These are phyloP conservation scores for Gaultheria prostrata DNA, from an alignment of 148 eudicot genomes.

Conservation along the genomic window DNA sequence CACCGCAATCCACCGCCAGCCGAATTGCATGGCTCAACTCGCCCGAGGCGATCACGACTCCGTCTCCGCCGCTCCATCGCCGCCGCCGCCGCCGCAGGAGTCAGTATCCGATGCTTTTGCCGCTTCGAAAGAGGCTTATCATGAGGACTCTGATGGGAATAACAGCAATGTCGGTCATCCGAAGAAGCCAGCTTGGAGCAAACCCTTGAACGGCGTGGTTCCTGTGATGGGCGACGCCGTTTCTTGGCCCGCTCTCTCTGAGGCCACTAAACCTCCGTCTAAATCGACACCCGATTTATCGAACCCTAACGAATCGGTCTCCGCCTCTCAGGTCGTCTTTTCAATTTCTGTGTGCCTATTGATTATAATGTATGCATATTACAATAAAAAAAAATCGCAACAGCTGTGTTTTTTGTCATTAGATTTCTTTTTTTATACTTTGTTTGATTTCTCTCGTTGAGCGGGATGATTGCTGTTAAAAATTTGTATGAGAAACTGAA, in stretches of 20 bases:
- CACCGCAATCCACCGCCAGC: constrained; percentile 6
- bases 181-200: constrained; percentile 48
- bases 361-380: neutral
- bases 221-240: constrained; percentile 35
- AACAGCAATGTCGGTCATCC: constrained; percentile 30
- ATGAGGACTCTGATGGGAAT: constrained; percentile 19
- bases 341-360: neutral
- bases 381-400: neutral
- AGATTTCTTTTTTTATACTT: neutral
- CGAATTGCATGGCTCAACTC: constrained; percentile 36
- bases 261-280: constrained; percentile 31
- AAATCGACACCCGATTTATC: constrained; percentile 29
- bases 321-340: constrained; percentile 36
- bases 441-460: neutral
- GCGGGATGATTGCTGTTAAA: neutral
- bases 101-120: constrained; percentile 9
- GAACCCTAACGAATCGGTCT: constrained; percentile 26
- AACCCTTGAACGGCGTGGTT: constrained; percentile 26
- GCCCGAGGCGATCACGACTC: constrained; percentile 34
- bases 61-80: constrained; percentile 16
- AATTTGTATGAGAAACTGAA: neutral
- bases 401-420: too few species aligned
- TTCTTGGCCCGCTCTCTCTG: constrained; percentile 64
- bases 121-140: constrained; percentile 14
- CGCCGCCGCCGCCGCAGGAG: constrained; percentile 19